Evolutionary conservation across 306 rosid genomes (phyloP).

Genomic region (Pyrus communis): DNA sequence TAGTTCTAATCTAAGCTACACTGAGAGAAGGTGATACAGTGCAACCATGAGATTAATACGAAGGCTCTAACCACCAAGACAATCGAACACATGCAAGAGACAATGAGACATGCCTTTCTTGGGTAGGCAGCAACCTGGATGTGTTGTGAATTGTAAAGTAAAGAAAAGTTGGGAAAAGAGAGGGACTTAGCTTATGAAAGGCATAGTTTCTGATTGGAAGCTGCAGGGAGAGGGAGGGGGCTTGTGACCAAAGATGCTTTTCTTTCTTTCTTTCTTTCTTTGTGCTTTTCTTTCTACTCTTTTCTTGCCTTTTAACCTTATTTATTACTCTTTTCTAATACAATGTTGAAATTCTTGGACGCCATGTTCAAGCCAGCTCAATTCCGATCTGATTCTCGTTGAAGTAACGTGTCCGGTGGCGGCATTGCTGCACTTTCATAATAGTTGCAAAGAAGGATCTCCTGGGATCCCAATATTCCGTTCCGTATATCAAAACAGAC

Average conservation of each 20-base stretch:
- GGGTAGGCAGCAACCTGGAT: constrained; percentile 36
- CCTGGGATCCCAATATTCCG: no score
- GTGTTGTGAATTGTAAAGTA: neutral
- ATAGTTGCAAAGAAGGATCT: neutral
- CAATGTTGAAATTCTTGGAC: neutral
- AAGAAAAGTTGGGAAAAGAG: constrained; percentile 18
- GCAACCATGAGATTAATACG: no score
- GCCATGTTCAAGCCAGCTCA: neutral
- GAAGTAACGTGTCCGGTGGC: neutral
- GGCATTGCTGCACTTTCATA: neutral
- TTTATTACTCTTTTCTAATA: neutral
- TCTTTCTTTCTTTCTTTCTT: constrained; percentile 5
- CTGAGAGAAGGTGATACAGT: no score
- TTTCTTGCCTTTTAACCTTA: constrained; percentile 13
- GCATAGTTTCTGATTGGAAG: neutral
- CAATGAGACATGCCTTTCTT: constrained; percentile 32
- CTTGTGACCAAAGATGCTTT: constrained; percentile 28
- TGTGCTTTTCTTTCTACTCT: constrained; percentile 23
- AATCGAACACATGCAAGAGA: no score
- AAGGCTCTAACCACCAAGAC: no score
- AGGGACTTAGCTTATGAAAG: neutral
- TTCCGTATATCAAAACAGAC: neutral
- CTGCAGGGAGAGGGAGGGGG: constrained; percentile 3
- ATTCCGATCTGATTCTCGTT: neutral
- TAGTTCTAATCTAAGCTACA: no score